Evolutionary conservation across 2,329 filamentous ascomycete genomes (phyloP), one percentile per base, ranked within the genome.

Genomic region (Cladobotryum mycophilum): DNA sequence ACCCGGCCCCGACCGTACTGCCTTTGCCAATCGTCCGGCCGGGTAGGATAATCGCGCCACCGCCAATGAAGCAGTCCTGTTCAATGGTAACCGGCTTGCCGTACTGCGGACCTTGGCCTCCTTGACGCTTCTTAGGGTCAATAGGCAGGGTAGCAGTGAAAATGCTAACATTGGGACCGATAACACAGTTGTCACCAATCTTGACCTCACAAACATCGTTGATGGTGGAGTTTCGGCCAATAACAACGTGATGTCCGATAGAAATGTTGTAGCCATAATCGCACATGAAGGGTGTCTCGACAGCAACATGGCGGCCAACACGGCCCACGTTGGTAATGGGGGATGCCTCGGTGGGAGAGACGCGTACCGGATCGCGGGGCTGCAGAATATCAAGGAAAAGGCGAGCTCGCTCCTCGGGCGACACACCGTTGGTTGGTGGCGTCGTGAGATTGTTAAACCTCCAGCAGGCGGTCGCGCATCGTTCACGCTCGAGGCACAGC

Each of bases 201-300:
- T 76, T 82, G 53, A 97, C 86, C 56, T 84, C 78, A 64, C 85
- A 87, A n/a, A 90, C 85, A 65, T 99, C 93, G 50, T 91, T 82
- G 62, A 97, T 85, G 22, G 84, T 85, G 67, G 91, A 96, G 61
- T 89, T 87, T 49, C 88, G 80, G 15, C 86, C 88, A 58, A 99
- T 87, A 49, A 85, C 80, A 3, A 95, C 89, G 56, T 93, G 85
- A 59, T 91, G 85, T 12, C 88, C 91, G 58, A 99, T 87, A 44
- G 80, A 80, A 60, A 97, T 86, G 66, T 99, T 97, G 71, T 96
- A 97, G 1, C 93, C 93, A 62, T 96, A 96, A 62, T 96, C 90
- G 65, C 92, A 96, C 43, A 79, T 84, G 67, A 99, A 97, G 0
- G 92, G 92, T 3, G 88, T 83, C 61, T 96, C 89, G 22, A 99